Evolutionary conservation across 2,329 filamentous ascomycete genomes (phyloP).

Genomic region (Bertia moriformis): DNA sequence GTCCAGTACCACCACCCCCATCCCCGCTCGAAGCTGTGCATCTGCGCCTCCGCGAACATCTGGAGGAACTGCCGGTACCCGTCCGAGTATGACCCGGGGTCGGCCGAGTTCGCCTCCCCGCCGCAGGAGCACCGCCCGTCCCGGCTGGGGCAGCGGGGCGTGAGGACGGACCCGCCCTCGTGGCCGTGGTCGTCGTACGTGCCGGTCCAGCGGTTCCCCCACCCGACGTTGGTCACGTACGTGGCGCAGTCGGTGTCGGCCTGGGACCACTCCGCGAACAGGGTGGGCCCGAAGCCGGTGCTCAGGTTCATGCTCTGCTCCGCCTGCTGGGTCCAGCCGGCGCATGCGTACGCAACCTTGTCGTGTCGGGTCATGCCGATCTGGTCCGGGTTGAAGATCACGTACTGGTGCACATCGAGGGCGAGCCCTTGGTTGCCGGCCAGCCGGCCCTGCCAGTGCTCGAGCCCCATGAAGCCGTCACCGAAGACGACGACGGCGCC

Average conservation of each 20-base stretch:
- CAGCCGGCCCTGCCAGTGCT: slow-evolving; percentile 79
- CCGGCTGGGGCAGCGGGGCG: slow-evolving; percentile 59
- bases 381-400: slow-evolving; percentile 88
- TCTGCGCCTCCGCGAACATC: slow-evolving; percentile 90
- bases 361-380: slow-evolving; percentile 67
- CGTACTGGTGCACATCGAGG: slow-evolving; percentile 96
- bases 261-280: slow-evolving; percentile 95
- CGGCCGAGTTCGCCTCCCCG: slow-evolving; percentile 54
- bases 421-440: slow-evolving; percentile 58
- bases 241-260: slow-evolving; percentile 88
- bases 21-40: slow-evolving; percentile 80
- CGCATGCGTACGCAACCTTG: slow-evolving; percentile 78
- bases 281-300: slow-evolving; percentile 79
- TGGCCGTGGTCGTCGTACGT: slow-evolving; percentile 59
- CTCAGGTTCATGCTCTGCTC: slow-evolving; percentile 53
- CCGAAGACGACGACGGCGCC: slow-evolving; percentile 66
- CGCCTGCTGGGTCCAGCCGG: slow-evolving; percentile 72
- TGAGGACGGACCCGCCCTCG: slow-evolving; percentile 42
- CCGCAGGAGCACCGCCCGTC: slow-evolving; percentile 57
- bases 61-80: slow-evolving; percentile 74
- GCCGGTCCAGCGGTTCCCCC: slow-evolving; percentile 83
- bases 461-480: slow-evolving; percentile 84
- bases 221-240: slow-evolving; percentile 77
- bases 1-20: slow-evolving; percentile 99
- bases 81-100: slow-evolving; percentile 49